Conservation (phyloP, 306 rosid species). For the Gleditsia sinensis region DNA sequence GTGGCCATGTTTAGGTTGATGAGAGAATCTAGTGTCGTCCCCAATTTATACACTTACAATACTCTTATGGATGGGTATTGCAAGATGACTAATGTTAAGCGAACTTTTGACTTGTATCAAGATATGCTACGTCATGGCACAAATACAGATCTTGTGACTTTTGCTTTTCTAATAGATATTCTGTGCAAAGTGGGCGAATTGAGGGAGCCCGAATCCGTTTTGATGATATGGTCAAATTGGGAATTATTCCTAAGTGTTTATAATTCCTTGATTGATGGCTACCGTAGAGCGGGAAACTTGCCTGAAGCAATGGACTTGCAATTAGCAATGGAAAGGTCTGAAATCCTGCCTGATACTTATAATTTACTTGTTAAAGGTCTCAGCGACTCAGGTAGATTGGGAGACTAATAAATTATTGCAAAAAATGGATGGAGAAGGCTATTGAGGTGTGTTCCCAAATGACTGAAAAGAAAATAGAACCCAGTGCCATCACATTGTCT, state of each 20-base stretch:
- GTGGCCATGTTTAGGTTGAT: constrained; percentile 46
- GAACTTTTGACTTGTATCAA: constrained; percentile 46
- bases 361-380: constrained; percentile 65
- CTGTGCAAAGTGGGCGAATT: constrained; percentile 57
- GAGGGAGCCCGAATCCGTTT: constrained; percentile 47
- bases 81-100: constrained; percentile 49
- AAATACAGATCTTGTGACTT: constrained; percentile 59
- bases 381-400: constrained; percentile 39
- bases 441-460: constrained; percentile 67
- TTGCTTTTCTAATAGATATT: constrained; percentile 54
- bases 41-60: constrained; percentile 64
- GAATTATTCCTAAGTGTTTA: constrained; percentile 61
- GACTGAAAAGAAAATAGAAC: constrained; percentile 58
- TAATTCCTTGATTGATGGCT: constrained; percentile 68
- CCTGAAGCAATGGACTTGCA: constrained; percentile 49
- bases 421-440: constrained; percentile 65
- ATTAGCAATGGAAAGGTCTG: constrained; percentile 54
- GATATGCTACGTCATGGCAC: constrained; percentile 46
- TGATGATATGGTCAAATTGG: constrained; percentile 56
- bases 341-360: constrained; percentile 57
- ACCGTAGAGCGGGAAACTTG: constrained; percentile 50
- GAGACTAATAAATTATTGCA: constrained; percentile 49
- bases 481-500: constrained; percentile 60
- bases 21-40: constrained; percentile 51
- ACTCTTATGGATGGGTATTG: constrained; percentile 74